Evolutionary conservation across 768 basidiomycete species (phyloP).

Genomic region (Mrakia blollopis): DNA sequence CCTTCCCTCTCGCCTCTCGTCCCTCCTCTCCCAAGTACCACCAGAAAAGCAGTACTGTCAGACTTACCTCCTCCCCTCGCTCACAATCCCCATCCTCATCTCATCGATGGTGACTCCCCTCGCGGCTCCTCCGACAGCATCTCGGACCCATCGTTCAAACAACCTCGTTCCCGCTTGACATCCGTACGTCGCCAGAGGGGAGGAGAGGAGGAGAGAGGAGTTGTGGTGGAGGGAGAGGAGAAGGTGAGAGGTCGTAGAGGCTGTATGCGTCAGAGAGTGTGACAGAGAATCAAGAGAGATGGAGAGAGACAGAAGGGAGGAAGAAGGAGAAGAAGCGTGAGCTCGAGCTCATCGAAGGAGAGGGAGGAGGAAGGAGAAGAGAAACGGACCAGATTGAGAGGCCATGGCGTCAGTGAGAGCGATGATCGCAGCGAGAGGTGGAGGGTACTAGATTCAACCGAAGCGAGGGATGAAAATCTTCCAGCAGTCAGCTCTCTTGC

Average conservation of each 20-base stretch:
- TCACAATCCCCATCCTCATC: constrained; percentile 34
- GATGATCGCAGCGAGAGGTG: constrained; percentile 80
- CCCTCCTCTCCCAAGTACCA: constrained; percentile 31
- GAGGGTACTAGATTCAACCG: constrained; percentile 34
- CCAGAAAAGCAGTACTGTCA: constrained; percentile 24
- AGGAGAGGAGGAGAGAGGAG: constrained; percentile 35
- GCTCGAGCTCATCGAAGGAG: background rate
- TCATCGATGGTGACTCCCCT: constrained; percentile 35
- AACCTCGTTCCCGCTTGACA: constrained; percentile 45
- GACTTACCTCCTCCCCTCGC: constrained; percentile 52
- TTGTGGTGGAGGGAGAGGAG: constrained; percentile 68
- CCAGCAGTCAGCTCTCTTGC: background rate
- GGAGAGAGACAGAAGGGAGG: background rate
- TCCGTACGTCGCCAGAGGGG: constrained; percentile 43
- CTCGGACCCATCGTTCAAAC: constrained; percentile 44
- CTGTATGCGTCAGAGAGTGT: constrained; percentile 44
- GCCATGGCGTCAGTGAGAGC: constrained; percentile 73
- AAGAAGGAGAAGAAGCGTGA: background rate
- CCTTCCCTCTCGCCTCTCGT: background rate
- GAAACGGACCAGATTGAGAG: constrained; percentile 63
- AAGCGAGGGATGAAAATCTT: background rate
- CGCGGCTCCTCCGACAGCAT: constrained; percentile 35
- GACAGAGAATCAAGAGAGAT: background rate
- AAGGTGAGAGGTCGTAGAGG: constrained; percentile 89
- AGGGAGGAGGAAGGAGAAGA: constrained; percentile 34